Evolutionary conservation across 768 basidiomycete genomes (phyloP).

Genomic region (Kwoniella pini): DNA sequence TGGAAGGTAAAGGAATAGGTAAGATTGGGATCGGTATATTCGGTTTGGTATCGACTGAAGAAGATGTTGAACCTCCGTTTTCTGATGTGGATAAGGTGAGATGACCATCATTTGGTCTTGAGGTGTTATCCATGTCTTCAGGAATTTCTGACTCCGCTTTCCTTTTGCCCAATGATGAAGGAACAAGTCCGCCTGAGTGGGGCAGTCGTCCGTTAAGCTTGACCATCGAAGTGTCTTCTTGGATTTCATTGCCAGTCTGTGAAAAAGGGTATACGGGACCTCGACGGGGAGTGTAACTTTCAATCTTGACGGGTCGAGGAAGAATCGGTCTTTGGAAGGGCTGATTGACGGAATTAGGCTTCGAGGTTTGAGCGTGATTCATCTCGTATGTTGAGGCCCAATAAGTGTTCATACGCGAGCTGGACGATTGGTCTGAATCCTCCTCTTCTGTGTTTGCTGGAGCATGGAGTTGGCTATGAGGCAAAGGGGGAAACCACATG

Average conservation of each 20-base stretch:
- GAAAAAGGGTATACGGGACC: not conserved
- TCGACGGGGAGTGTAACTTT: not conserved
- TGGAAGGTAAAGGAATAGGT: conserved; percentile 41
- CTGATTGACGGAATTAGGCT: not conserved
- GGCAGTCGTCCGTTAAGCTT: not conserved
- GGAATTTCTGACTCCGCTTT: not conserved
- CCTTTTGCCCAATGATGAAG: not conserved
- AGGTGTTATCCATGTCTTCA: not conserved
- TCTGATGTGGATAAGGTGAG: too few species aligned
- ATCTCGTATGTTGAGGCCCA: too few species aligned
- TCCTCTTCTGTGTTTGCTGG: too few species aligned
- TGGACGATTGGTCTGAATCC: not conserved
- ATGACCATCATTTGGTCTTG: not conserved
- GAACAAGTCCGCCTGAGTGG: not conserved
- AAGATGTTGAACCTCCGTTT: not conserved
- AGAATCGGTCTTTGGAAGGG: conserved; percentile 1
- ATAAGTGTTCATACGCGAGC: too few species aligned
- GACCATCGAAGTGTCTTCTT: too few species aligned
- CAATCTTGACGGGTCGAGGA: not conserved
- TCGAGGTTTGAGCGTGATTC: too few species aligned
- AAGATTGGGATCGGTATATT: conserved; percentile 23
- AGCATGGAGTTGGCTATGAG: too few species aligned
- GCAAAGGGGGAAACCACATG: not conserved
- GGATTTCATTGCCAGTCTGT: not conserved
- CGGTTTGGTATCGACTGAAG: conserved; percentile 2